Evolutionary conservation across 2,329 filamentous ascomycete genomes (phyloP), one percentile per base, ranked within the genome.

Genomic region (Amauroascus niger): DNA sequence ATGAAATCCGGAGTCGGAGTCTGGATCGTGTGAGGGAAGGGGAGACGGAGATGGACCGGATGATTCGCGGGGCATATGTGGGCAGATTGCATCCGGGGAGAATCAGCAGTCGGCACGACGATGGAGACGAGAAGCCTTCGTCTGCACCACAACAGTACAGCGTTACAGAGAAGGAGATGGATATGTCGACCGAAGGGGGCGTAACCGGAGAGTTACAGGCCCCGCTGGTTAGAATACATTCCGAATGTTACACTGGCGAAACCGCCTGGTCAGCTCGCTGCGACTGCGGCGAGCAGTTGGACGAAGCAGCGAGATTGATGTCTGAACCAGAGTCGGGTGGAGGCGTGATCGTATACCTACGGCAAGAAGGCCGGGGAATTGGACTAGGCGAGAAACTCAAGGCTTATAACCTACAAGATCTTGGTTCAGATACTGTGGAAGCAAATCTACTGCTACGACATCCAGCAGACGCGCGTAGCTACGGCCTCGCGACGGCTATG

Each of bases 241-340:
- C 88, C 2, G 93, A 98, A 71, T 98, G 93, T 73, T 98, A 98
- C 70, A 98, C 93, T 0, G 93, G 93, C 55, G 93, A 98, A 75
- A 98, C 93, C 0, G 93, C 94, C 0, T 97, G 93, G 93, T 96
- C 90, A 6, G 91, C 93, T 33, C 83, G 93, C 26, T 98, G 93
- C 73, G 93, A 98, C 72, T 98, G 93, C 68, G 93, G 93, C 54
- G 93, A 98, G 72, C 93, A 98, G 69, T 79, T 98, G 1, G 93
- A 98, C 68, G 93, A 98, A 73, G 93, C 93, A 1, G 93, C 91
- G 1, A 80, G 93, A 24, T 74, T 98, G 1, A 98, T 98, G 93
- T 66, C 69, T 24, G 63, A 70, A 26, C 62, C 66, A 1, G 26
- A 54, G 1, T 55, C 69, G 22, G 74, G 76, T 1, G 90, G 90